A percentile compares a stretch with the other conserved stretches of the same genome.
Evolutionary conservation across 2,329 filamentous ascomycete species (phyloP).

Genomic region (Fusarium sterilihyphosum): DNA sequence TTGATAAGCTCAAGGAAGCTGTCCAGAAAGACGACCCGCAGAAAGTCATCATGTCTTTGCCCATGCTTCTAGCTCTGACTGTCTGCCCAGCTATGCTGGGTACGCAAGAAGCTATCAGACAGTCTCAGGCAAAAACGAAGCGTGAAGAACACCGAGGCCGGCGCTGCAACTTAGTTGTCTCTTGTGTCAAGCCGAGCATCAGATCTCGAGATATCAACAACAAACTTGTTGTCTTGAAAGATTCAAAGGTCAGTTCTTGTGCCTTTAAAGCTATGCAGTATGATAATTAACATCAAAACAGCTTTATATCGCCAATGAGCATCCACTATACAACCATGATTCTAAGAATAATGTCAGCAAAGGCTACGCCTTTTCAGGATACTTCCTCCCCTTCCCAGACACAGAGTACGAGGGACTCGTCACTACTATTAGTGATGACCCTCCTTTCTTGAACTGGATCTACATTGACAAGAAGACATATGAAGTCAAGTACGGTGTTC

Average conservation of each 20-base stretch:
- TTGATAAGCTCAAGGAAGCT: constrained; percentile 42
- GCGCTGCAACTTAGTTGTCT: constrained; percentile 59
- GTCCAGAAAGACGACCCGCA: constrained; percentile 41
- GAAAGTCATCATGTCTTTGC: constrained; percentile 43
- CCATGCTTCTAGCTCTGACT: constrained; percentile 44
- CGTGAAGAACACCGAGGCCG: constrained; percentile 59
- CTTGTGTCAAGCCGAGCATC: constrained; percentile 58
- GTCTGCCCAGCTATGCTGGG: constrained; percentile 54
- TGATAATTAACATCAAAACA: constrained; percentile 7
- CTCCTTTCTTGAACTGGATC: constrained; percentile 63
- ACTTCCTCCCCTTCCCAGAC: constrained; percentile 68
- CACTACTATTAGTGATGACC: constrained; percentile 58
- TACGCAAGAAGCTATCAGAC: constrained; percentile 57
- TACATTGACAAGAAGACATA: constrained; percentile 58
- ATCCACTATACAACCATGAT: constrained; percentile 40
- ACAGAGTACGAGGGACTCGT: constrained; percentile 57
- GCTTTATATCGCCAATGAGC: constrained; percentile 45
- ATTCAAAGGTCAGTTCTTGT: constrained; percentile 48
- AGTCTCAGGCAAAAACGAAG: constrained; percentile 57
- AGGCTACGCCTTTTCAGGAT: constrained; percentile 64
- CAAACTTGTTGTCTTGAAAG: constrained; percentile 56
- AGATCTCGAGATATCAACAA: constrained; percentile 56
- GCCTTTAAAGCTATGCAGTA: neutral
- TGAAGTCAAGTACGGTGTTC: constrained; percentile 58
- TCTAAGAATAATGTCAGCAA: constrained; percentile 56